Conservation (phyloP, 2,329 filamentous ascomycete species). For the Huntiella savannae region DNA sequence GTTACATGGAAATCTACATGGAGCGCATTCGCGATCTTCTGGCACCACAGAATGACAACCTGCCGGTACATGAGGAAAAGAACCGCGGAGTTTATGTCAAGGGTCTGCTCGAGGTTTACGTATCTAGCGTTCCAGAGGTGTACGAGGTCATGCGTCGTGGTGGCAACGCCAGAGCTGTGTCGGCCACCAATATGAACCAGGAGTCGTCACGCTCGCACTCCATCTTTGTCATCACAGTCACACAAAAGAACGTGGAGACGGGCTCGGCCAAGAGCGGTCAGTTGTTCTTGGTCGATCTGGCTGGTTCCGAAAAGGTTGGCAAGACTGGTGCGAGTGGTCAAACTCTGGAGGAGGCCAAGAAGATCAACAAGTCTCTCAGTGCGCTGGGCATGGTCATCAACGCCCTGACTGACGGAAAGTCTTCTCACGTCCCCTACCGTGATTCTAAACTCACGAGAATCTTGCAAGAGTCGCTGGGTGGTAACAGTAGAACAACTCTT, state of each 20-base stretch:
- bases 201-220: constrained; percentile 96
- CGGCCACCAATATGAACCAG: constrained; percentile 97
- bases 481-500: constrained; percentile 93
- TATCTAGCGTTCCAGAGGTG: constrained; percentile 85
- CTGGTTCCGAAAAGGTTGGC: constrained; percentile 94
- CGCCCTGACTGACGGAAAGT: constrained; percentile 89
- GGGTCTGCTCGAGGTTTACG: constrained; percentile 83
- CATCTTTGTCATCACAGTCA: constrained; percentile 92
- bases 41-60: constrained; percentile 81
- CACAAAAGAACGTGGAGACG: constrained; percentile 93
- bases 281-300: constrained; percentile 92
- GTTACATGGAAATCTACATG: constrained; percentile 99
- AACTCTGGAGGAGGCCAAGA: constrained; percentile 94
- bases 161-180: constrained; percentile 74
- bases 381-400: constrained; percentile 99
- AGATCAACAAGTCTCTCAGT: constrained; percentile 99
- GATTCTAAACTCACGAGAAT: constrained; percentile 97
- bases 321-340: constrained; percentile 97
- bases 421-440: constrained; percentile 85
- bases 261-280: constrained; percentile 92
- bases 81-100: constrained; percentile 92
- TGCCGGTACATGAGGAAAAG: constrained; percentile 97
- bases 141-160: constrained; percentile 93
- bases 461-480: constrained; percentile 87
- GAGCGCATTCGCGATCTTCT: constrained; percentile 90